Conservation (phyloP, 75 land plant species). For the Pinus albicaulis region DNA sequence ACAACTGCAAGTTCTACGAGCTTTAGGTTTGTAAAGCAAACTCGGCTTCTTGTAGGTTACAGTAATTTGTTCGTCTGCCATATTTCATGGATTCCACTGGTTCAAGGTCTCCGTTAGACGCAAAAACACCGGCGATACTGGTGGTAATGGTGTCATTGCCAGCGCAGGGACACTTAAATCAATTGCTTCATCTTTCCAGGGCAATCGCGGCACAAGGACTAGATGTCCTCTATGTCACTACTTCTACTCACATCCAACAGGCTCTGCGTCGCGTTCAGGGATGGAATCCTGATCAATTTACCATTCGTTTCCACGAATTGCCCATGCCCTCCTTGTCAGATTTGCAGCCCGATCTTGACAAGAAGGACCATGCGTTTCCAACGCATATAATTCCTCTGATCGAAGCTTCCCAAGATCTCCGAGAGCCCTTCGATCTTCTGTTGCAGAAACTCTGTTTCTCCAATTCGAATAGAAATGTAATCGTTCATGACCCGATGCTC, state of each 20-base stretch:
- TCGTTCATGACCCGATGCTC: conserved; percentile 41
- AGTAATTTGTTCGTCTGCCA: too few relatives aligned
- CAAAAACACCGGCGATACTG: not conserved
- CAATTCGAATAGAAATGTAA: conserved; percentile 8
- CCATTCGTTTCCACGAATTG: conserved; percentile 29
- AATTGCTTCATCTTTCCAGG: conserved; percentile 27
- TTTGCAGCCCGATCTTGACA: conserved; percentile 20
- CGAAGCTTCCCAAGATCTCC: conserved; percentile 27
- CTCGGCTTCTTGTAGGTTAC: too few relatives aligned
- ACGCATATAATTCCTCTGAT: conserved; percentile 24
- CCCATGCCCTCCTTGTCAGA: conserved; percentile 13
- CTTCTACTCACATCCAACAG: conserved; percentile 38
- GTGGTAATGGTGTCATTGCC: conserved; percentile 36
- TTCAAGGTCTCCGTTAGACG: too few relatives aligned
- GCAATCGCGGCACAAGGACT: conserved; percentile 22
- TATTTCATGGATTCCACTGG: too few relatives aligned
- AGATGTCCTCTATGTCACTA: conserved; percentile 17
- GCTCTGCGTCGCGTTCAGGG: conserved; percentile 17
- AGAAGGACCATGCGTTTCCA: conserved; percentile 14
- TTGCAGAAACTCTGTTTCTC: conserved; percentile 15
- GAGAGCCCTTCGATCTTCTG: conserved; percentile 9
- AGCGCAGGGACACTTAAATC: conserved; percentile 50
- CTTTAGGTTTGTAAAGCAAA: too few relatives aligned
- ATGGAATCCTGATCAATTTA: conserved; percentile 5
- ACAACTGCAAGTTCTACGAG: too few relatives aligned